Conservation (phyloP, 2,329 filamentous ascomycete species). For the Pseudocercospora cruenta region DNA sequence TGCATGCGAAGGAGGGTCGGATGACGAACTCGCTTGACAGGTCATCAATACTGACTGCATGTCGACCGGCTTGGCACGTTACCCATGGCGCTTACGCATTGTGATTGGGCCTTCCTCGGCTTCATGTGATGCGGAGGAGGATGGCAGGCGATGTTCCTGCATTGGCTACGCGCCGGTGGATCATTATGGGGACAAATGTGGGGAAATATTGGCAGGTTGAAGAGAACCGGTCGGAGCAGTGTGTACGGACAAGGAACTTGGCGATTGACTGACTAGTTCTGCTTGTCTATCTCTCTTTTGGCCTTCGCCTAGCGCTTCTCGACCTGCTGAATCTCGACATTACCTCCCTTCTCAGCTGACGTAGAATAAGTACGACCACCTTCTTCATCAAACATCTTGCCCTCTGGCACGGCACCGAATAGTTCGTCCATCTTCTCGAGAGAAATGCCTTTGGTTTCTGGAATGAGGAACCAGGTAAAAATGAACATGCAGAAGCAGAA, state of each 20-base stretch:
- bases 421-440: conserved; percentile 47
- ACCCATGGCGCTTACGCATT: no score
- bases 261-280: background rate
- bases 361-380: background rate
- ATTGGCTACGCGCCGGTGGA: background rate
- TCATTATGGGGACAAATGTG: background rate
- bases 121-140: conserved; percentile 2
- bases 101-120: background rate
- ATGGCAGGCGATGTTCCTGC: background rate
- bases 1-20: background rate
- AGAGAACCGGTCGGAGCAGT: background rate
- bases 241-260: background rate
- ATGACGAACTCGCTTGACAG: background rate
- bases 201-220: background rate
- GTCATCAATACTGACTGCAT: background rate
- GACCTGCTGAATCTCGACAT: conserved; percentile 7
- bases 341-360: background rate
- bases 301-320: background rate
- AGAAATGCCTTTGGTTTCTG: conserved; percentile 58
- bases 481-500: conserved; percentile 69
- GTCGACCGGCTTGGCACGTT: background rate
- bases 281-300: no score
- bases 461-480: conserved; percentile 64
- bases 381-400: conserved; percentile 17
- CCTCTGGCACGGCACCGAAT: conserved; percentile 44